phyloP scores from a whole-genome alignment of 441 rosid genomes.

The Bruguiera hainesii region DNA sequence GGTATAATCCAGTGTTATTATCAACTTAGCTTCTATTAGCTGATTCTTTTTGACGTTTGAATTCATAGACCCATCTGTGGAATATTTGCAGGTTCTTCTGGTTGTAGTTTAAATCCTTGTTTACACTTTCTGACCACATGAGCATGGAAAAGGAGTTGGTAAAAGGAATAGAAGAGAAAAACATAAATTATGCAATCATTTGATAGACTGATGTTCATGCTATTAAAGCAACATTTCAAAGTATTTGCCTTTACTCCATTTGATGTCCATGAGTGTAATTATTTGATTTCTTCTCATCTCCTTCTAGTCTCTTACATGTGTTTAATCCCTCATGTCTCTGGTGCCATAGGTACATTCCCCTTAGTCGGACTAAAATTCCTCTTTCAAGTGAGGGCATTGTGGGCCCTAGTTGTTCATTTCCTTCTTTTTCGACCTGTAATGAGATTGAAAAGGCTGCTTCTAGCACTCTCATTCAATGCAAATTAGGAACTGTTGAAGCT shows the following conservation, averaged over 20 bases:
- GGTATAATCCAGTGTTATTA: background rate
- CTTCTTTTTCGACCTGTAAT: constrained; percentile 50
- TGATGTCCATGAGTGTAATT: background rate
- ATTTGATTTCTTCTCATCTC: background rate
- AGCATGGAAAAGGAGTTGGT: background rate
- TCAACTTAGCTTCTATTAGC: background rate
- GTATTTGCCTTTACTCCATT: background rate
- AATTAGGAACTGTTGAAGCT: constrained; percentile 65
- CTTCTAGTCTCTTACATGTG: background rate
- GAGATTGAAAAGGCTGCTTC: constrained; percentile 56
- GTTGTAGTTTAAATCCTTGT: background rate
- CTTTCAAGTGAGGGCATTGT: constrained; percentile 32
- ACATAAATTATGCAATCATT: too few species aligned
- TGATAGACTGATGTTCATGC: too few species aligned
- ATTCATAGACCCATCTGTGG: too few species aligned
- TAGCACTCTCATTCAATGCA: constrained; percentile 58
- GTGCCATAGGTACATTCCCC: constrained; percentile 75
- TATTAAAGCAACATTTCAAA: too few species aligned
- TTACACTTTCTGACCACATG: background rate
- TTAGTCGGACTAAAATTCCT: constrained; percentile 45
- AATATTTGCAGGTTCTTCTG: too few species aligned
- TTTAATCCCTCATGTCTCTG: constrained; percentile 10
- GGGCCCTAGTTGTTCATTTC: constrained; percentile 45
- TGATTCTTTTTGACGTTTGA: too few species aligned
- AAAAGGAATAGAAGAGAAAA: too few species aligned